Percentiles rank a stretch among this genome's conserved stretches.
Evolutionary conservation across 2,329 filamentous ascomycete species (phyloP).

Genomic region (Colletotrichum camelliae): DNA sequence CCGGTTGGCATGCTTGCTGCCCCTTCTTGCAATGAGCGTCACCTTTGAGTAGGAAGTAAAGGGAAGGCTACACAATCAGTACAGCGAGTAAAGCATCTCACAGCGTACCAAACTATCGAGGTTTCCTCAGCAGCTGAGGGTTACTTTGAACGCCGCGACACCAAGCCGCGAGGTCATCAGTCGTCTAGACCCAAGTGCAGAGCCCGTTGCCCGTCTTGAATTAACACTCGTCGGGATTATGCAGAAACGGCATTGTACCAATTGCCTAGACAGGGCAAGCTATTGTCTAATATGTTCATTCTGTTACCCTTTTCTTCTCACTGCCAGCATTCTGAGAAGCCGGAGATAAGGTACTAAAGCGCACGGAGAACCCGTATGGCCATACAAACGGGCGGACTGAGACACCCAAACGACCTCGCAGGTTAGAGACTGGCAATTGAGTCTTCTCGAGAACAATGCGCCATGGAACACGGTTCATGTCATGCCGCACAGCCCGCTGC

Average conservation of each 20-base stretch:
- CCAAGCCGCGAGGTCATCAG: neutral
- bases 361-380: rapidly evolving
- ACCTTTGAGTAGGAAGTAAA: neutral
- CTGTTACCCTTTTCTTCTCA: neutral
- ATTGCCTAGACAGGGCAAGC: neutral
- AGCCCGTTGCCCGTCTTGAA: rapidly evolving
- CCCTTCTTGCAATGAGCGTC: neutral
- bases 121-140: neutral
- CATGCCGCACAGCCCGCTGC: neutral
- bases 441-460: neutral
- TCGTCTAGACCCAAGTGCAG: rapidly evolving
- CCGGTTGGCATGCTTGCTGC: rapidly evolving
- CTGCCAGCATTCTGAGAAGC: neutral
- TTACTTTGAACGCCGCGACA: neutral
- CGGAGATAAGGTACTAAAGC: neutral
- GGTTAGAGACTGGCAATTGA: rapidly evolving
- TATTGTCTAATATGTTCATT: neutral
- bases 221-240: neutral
- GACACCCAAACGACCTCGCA: rapidly evolving
- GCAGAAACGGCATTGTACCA: neutral
- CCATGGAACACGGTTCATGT: neutral
- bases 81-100: neutral
- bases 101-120: too few relatives aligned
- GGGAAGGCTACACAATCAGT: neutral
- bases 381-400: rapidly evolving